These are phyloP conservation scores for Stagonosporopsis tanaceti DNA, from an alignment of 2,329 filamentous ascomycete genomes.

Conservation along the genomic window DNA sequence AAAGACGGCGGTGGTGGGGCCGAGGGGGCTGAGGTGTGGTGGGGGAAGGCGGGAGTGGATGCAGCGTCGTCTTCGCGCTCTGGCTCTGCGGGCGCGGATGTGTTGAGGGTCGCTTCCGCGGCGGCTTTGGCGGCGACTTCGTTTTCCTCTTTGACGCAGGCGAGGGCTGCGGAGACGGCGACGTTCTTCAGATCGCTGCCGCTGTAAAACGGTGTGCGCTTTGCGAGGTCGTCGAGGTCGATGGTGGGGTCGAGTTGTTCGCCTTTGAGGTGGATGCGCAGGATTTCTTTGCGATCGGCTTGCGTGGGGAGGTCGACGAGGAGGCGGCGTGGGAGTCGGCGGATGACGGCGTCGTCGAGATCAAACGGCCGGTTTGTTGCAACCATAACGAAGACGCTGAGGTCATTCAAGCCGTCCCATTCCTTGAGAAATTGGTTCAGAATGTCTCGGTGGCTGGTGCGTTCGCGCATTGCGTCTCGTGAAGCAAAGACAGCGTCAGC, in stretches of 20 bases:
- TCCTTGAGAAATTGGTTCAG: constrained; percentile 97
- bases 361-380: constrained; percentile 96
- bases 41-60: neutral
- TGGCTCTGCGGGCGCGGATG: neutral
- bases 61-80: neutral
- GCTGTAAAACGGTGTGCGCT: constrained; percentile 77
- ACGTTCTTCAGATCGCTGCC: constrained; percentile 86
- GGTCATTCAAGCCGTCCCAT: constrained; percentile 90
- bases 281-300: constrained; percentile 71
- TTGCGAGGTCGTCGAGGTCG: constrained; percentile 68
- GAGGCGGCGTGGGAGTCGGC: constrained; percentile 76
- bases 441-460: constrained; percentile 81
- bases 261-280: constrained; percentile 74
- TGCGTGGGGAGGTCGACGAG: constrained; percentile 76
- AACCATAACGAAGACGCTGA: constrained; percentile 95
- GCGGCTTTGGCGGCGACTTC: constrained; percentile 47
- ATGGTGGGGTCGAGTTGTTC: constrained; percentile 70
- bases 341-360: constrained; percentile 84
- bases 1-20: neutral
- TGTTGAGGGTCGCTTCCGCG: constrained; percentile 23
- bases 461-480: constrained; percentile 70
- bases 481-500: constrained; percentile 90
- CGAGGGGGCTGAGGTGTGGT: constrained; percentile 8
- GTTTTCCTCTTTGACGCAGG: constrained; percentile 79
- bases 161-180: constrained; percentile 79